Evolutionary conservation across 176 grass and related monocot genomes (phyloP).

Genomic region (Ensete ventricosum): DNA sequence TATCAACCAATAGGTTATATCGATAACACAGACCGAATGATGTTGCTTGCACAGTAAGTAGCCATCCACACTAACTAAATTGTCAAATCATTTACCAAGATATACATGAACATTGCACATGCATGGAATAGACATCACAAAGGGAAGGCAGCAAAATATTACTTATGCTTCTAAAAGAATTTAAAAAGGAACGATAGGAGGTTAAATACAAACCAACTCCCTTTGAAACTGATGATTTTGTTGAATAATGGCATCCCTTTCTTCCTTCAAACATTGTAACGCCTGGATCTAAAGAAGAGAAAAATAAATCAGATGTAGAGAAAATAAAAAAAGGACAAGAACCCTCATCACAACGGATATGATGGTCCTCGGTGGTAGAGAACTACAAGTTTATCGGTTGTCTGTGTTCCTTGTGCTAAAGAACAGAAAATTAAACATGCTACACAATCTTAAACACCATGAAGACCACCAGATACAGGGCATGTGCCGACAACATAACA

Average conservation of each 20-base stretch:
- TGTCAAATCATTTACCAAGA: background rate
- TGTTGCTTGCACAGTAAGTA: background rate
- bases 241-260: constrained; percentile 75
- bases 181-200: constrained; percentile 1
- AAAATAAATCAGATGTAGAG: constrained; percentile 3
- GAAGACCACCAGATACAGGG: too few species aligned
- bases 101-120: background rate
- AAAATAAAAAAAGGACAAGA: background rate
- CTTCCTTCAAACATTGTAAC: constrained; percentile 74
- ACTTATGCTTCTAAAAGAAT: background rate
- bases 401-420: background rate
- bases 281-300: constrained; percentile 40
- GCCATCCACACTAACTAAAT: too few species aligned
- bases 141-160: background rate
- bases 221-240: constrained; percentile 85
- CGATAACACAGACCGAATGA: background rate
- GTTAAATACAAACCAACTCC: constrained; percentile 49
- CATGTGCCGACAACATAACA: too few species aligned
- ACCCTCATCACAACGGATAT: background rate
- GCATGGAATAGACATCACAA: background rate
- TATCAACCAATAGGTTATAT: background rate
- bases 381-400: background rate
- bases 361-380: too few species aligned
- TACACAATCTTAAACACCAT: background rate
- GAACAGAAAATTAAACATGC: background rate